phyloP scores from a whole-genome alignment of 163 green algal genomes.

The Prototheca wickerhamii region DNA sequence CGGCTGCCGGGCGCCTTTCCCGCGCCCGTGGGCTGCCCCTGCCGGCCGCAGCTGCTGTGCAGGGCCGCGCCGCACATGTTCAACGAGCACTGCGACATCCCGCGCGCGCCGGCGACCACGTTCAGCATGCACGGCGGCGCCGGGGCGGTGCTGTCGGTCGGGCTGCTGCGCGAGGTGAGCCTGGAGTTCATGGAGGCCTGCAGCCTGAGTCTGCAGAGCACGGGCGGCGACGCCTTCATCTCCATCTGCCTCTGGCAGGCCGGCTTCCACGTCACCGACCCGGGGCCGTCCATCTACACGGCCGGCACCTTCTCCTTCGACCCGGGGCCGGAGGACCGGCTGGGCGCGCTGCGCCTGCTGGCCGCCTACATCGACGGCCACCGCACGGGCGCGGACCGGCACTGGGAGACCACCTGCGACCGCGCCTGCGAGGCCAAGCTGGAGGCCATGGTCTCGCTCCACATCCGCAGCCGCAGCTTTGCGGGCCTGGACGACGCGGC shows the following conservation, averaged over 20 bases:
- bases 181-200: conserved; percentile 30
- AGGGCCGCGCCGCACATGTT: conserved; percentile 8
- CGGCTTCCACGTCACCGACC: conserved; percentile 26
- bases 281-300: conserved; percentile 21
- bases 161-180: conserved; percentile 16
- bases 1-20: conserved; percentile 6
- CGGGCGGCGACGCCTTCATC: conserved; percentile 30
- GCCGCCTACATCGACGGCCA: conserved; percentile 7
- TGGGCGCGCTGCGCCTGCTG: conserved; percentile 25
- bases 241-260: conserved; percentile 32
- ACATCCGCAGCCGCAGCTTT: conserved; percentile 31
- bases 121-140: conserved; percentile 32
- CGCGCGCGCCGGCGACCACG: conserved; percentile 9
- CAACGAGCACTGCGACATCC: conserved; percentile 26
- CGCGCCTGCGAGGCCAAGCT: conserved; percentile 14
- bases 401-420: conserved; percentile 8
- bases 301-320: conserved; percentile 26
- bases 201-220: conserved; percentile 22
- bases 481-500: conserved; percentile 25
- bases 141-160: conserved; percentile 23
- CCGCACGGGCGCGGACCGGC: conserved; percentile 9
- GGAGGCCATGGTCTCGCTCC: conserved; percentile 28
- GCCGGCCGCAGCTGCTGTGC: conserved; percentile 29
- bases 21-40: conserved; percentile 28
- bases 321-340: conserved; percentile 24